phyloP scores from a whole-genome alignment of 768 basidiomycete genomes.

The Lanmaoa pseudosensibilis region DNA sequence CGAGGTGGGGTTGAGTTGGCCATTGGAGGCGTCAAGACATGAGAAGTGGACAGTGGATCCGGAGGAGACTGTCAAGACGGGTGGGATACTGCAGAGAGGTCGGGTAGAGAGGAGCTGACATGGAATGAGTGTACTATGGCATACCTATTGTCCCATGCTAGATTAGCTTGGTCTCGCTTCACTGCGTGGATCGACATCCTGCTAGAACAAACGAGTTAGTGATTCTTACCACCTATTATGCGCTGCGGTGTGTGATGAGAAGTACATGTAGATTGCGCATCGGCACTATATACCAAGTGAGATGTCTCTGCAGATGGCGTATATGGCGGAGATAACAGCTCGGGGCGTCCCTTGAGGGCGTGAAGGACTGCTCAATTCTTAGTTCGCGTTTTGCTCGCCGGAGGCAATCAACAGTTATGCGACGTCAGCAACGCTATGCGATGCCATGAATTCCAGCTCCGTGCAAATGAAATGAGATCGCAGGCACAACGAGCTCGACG shows the following conservation, averaged over 20 bases:
- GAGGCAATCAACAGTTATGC: no score
- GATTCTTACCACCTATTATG: background rate
- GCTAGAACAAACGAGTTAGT: background rate
- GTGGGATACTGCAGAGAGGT: constrained; percentile 45
- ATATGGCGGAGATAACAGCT: background rate
- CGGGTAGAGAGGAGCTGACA: background rate
- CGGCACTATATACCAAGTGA: constrained; percentile 4
- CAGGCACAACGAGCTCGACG: no score
- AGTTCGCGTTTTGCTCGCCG: no score
- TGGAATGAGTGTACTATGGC: background rate
- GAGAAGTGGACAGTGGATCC: constrained; percentile 57
- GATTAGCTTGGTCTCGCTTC: constrained; percentile 50
- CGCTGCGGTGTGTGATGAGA: background rate
- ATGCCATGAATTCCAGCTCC: no score
- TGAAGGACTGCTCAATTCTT: no score
- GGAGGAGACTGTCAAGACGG: constrained; percentile 48
- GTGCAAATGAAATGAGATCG: no score
- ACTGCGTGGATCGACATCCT: constrained; percentile 54
- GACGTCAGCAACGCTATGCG: no score
- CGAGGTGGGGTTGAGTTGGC: constrained; percentile 50
- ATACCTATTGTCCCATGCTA: constrained; percentile 63
- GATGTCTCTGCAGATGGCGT: constrained; percentile 5
- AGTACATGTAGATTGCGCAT: constrained; percentile 12
- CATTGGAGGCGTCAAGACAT: constrained; percentile 63
- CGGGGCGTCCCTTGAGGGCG: no score